A percentile compares a stretch with the other conserved stretches of the same genome.
phyloP scores from a whole-genome alignment of 495 filamentous ascomycete genomes.

The Mytilinidion resinicola region DNA sequence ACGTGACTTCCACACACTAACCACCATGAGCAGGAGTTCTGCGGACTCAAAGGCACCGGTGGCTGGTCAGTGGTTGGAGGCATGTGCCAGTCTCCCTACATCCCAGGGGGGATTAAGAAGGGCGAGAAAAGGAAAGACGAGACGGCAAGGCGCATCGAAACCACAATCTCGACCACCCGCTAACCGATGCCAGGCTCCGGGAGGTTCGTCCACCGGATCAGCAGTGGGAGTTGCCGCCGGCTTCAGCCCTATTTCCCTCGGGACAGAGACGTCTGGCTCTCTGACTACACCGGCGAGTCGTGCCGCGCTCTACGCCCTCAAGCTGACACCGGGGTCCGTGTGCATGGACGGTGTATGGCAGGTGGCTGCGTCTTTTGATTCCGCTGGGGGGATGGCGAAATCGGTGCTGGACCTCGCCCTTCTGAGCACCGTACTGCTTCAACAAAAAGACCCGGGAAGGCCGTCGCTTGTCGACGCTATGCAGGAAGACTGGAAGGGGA shows the following conservation, averaged over 20 bases:
- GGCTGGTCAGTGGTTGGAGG: conserved; percentile 9
- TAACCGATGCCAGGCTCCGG: conserved; percentile 4
- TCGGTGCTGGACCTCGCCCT: conserved; percentile 24
- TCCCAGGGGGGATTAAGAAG: conserved; percentile 2
- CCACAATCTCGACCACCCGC: background rate
- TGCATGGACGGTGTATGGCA: background rate
- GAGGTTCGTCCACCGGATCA: conserved; percentile 10
- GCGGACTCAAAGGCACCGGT: background rate
- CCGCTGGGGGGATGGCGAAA: conserved; percentile 37
- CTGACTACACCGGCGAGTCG: background rate
- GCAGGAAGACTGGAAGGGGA: no score
- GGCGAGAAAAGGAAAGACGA: background rate
- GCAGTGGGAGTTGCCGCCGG: conserved; percentile 8
- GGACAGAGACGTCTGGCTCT: conserved; percentile 10
- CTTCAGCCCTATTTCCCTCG: conserved; percentile 5
- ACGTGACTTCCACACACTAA: no score
- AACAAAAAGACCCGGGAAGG: no score
- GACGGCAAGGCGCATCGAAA: background rate
- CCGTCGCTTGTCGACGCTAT: no score
- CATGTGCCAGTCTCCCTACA: conserved; percentile 9
- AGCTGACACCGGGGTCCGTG: background rate
- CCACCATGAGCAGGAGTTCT: background rate
- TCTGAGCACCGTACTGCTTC: background rate
- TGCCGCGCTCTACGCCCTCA: conserved; percentile 8
- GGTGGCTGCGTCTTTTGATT: conserved; percentile 29